These are phyloP conservation scores for Sugiyamaella boreocaroliniensis DNA, from an alignment of 805 yeast species.

Conservation along the genomic window DNA sequence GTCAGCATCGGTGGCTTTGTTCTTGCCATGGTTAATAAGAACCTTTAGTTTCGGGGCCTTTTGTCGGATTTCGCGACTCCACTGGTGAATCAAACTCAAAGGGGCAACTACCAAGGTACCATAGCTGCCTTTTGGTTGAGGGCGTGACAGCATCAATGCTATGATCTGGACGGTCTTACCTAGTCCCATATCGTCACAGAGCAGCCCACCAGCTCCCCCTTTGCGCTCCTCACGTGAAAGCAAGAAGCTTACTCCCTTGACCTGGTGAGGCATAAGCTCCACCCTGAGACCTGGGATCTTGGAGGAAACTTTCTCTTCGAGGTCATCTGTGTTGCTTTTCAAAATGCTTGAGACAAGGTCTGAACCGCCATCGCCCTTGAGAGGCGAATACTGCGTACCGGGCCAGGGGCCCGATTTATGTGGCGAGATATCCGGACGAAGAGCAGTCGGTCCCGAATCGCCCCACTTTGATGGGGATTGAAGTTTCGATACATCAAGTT, in stretches of 20 bases:
- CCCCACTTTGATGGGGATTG: background rate
- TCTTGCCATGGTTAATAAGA: constrained; percentile 30
- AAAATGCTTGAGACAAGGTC: background rate
- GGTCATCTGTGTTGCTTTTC: constrained; percentile 3
- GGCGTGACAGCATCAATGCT: constrained; percentile 49
- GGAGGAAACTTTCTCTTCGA: constrained; percentile 1
- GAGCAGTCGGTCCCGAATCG: background rate
- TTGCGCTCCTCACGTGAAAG: constrained; percentile 39
- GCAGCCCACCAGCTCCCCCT: constrained; percentile 35
- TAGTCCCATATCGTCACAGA: constrained; percentile 87
- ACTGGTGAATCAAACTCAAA: constrained; percentile 37
- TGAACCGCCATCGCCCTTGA: background rate
- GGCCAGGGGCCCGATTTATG: background rate
- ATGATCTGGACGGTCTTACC: constrained; percentile 80
- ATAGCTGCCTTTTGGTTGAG: constrained; percentile 1
- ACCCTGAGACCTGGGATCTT: constrained; percentile 36
- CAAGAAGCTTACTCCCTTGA: constrained; percentile 39
- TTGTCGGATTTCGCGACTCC: constrained; percentile 34
- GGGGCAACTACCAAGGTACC: constrained; percentile 40
- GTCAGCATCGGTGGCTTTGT: constrained; percentile 16
- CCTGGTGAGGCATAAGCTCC: constrained; percentile 38
- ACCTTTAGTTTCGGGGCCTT: constrained; percentile 35
- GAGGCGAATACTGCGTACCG: background rate
- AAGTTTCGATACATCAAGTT: background rate
- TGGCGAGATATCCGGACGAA: background rate